Base-by-base conservation (phyloP, 306 rosid genomes). In the Potentilla sterilis region DNA sequence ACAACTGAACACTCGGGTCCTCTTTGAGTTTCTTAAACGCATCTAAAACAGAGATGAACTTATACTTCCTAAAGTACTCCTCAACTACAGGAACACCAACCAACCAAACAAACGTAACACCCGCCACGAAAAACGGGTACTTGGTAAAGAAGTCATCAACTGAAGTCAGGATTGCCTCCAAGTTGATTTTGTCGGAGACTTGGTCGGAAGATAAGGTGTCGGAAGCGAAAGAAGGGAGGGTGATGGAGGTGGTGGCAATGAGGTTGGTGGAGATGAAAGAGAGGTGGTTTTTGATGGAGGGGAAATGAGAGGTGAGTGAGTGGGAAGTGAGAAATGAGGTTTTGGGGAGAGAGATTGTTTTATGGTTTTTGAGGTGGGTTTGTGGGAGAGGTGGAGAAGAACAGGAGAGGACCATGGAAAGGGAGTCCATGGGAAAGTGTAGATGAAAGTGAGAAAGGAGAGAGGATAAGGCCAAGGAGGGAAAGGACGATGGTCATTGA, bases 71-170 rank as follows among this genome's bases (percentile, higher is more conserved):
- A 16, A 90, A 83, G 73, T 83, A 90, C 76, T 86, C 82, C 10
- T 92, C 49, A 2, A 88, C 35, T 66, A 88, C 51, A 68, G 99
- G 99, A 15, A 95, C 76, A 35, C 42, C 99, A 74, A 95, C 89
- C 7, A 95, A 82, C 89, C 95, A 92, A 65, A 92, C 82, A 75
- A 95, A 95, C 14, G 92, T 76, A 72, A 95, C 90, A 16, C 89
- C 89, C 24, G 93, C 93, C 66, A 95, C 97, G 15, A 95, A 95
- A 77, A 90, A 95, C 0, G 98, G 98, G 84, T 95, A 82, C 64
- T 87, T 81, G 13, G 79, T 90, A 66, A 90, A 81, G 41, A 95
- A 95, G 0, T 82, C 86, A 59, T 95, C 99, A 55, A 95, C 80
- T 28, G 97, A 83, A 57, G 84, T 70, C 43, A 95, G 47, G 66